Conservation (phyloP, 257 asterid species). For the Plectranthus barbatus region DNA sequence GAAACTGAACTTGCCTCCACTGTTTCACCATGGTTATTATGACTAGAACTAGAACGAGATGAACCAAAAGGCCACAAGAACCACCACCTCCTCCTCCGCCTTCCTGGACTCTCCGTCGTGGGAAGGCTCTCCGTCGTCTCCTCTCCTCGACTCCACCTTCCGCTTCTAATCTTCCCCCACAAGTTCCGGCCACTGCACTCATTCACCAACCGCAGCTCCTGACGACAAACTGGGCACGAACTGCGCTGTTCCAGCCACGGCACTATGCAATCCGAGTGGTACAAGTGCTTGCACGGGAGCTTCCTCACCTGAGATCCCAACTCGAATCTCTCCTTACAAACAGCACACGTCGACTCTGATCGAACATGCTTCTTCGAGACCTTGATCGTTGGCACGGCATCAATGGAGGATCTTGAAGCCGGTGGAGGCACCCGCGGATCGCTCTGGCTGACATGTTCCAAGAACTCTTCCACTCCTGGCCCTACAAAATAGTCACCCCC, state of each 20-base stretch:
- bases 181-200: slow-evolving; percentile 19
- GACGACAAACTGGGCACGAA: slow-evolving; percentile 88
- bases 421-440: slow-evolving; percentile 61
- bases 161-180: slow-evolving; percentile 36
- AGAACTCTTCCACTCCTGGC: slow-evolving; percentile 69
- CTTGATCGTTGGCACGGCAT: slow-evolving; percentile 62
- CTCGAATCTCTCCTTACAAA: slow-evolving; percentile 75
- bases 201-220: slow-evolving; percentile 38
- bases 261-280: slow-evolving; percentile 71
- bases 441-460: slow-evolving; percentile 47
- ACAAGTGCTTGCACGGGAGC: slow-evolving; percentile 74
- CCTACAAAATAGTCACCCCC: slow-evolving; percentile 83
- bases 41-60: slow-evolving; percentile 34
- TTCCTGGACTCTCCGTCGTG: too few relatives aligned
- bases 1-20: slow-evolving; percentile 48
- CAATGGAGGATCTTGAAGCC: slow-evolving; percentile 62
- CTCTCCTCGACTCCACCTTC: slow-evolving; percentile 34
- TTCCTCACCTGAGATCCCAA: slow-evolving; percentile 62
- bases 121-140: slow-evolving; percentile 24
- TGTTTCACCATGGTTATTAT: slow-evolving; percentile 23
- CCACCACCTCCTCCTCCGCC: slow-evolving; percentile 55
- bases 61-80: slow-evolving; percentile 85
- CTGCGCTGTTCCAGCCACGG: slow-evolving; percentile 80
- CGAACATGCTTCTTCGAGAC: slow-evolving; percentile 69
- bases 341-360: slow-evolving; percentile 69